Evolutionary conservation across 2,329 filamentous ascomycete species (phyloP), one percentile per base, ranked within the genome.

Genomic region (Acrocalymma vagum): DNA sequence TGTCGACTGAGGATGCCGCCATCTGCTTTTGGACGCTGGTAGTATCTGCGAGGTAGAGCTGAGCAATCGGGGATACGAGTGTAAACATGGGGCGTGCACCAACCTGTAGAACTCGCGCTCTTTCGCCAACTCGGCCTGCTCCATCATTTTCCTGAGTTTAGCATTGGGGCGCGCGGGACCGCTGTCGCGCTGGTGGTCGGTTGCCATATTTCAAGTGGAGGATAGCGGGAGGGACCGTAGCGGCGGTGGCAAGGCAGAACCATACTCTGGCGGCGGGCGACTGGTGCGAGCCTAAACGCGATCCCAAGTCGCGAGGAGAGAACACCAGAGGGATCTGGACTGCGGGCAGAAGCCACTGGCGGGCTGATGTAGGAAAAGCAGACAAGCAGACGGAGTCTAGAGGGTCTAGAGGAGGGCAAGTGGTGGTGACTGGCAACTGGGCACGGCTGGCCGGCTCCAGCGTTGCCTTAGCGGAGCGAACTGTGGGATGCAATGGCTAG

Each of bases 51-150:
- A 17, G 42, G 25, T 14, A 14, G 15, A 21, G 20, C 6, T 46
- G 37, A 45, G 44, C 24, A 22, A n/a, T 23, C 14, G 22, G 23
- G 10, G 9, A 22, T 16, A 24, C 21, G 25, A n/a, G n/a, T n/a
- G n/a, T n/a, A n/a, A n/a, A n/a, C 15, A 11, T 6, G 15, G 15
- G 24, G 17, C 30, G 15, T 23, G 32, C 13, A 34, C 29, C 13
- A 43, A 66, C 64, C 63, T 57, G 48, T 67, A 68, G 50, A 68
- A 68, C 38, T 68, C 63, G 42, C 65, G 60, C 42, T 68, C 63
- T 22, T 59, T 64, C 6, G 55, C 53, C 26, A 61, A 39, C 16
- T 58, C 61, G 3, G 48, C 41, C 15, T 61, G 54, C 29, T 62
- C 57, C 54, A 62, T 64, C 20, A 54, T 45, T 38, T 46, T 44